Evolutionary conservation across 768 basidiomycete genomes (phyloP).

Genomic region (Steccherinum ochraceum): DNA sequence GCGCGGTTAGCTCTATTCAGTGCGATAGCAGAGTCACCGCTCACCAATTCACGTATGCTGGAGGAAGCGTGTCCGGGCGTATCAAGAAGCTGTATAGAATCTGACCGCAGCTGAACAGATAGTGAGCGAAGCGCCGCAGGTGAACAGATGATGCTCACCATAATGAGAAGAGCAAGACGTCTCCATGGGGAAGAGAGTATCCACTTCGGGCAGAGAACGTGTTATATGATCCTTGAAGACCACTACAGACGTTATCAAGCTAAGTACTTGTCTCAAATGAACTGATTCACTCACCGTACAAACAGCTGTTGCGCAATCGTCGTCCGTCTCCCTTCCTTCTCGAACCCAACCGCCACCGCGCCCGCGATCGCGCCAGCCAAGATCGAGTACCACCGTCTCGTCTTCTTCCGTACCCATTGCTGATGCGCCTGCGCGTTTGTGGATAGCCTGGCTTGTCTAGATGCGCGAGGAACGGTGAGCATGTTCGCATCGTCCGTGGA

Average conservation of each 20-base stretch:
- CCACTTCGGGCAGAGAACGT: slow-evolving; percentile 61
- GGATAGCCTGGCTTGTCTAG: slow-evolving; percentile 44
- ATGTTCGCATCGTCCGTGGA: slow-evolving; percentile 13
- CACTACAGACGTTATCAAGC: slow-evolving; percentile 35
- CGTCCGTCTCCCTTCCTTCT: slow-evolving; percentile 56
- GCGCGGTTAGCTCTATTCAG: not conserved
- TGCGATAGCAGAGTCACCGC: slow-evolving; percentile 16
- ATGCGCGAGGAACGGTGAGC: slow-evolving; percentile 5
- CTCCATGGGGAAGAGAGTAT: slow-evolving; percentile 75
- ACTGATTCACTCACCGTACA: slow-evolving; percentile 56
- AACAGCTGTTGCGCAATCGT: slow-evolving; percentile 84
- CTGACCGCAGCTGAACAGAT: slow-evolving; percentile 59
- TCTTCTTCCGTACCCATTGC: slow-evolving; percentile 57
- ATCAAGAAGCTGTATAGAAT: slow-evolving; percentile 78
- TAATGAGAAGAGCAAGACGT: slow-evolving; percentile 72
- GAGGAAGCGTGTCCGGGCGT: slow-evolving; percentile 79
- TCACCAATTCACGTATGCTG: slow-evolving; percentile 70
- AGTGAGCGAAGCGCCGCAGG: not conserved
- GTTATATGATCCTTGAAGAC: slow-evolving; percentile 88
- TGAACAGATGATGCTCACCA: slow-evolving; percentile 37
- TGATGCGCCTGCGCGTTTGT: slow-evolving; percentile 59
- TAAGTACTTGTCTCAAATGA: not conserved
- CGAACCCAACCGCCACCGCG: slow-evolving; percentile 68
- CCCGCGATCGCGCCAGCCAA: slow-evolving; percentile 75
- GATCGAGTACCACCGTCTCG: slow-evolving; percentile 72